Conservation (phyloP, 1,284 basidiomycete genomes). For the Meira nashicola region DNA sequence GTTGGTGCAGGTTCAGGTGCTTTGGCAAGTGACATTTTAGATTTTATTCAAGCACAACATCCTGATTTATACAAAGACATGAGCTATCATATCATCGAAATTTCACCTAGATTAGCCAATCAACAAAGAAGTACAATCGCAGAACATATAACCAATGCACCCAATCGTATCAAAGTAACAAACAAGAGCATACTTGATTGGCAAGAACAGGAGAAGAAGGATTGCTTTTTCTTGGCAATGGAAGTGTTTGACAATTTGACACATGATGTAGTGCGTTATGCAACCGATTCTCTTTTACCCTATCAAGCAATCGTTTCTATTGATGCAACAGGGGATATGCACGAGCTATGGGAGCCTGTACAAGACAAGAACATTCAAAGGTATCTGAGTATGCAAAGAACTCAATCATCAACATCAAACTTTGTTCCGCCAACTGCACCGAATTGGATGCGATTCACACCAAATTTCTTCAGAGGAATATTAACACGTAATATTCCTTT, state of each 20-base stretch:
- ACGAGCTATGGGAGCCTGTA: conserved; percentile 76
- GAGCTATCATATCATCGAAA: conserved; percentile 87
- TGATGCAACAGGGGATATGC: conserved; percentile 77
- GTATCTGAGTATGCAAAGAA: conserved; percentile 55
- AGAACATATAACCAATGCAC: conserved; percentile 43
- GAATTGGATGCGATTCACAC: conserved; percentile 62
- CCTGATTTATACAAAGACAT: conserved; percentile 89
- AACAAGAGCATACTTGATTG: conserved; percentile 85
- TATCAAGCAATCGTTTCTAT: conserved; percentile 79
- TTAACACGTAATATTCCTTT: conserved; percentile 57
- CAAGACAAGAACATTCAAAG: conserved; percentile 75
- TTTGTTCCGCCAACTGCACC: conserved; percentile 49
- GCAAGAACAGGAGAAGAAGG: conserved; percentile 69
- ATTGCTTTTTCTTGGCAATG: conserved; percentile 88
- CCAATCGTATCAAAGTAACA: conserved; percentile 63
- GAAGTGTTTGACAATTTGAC: conserved; percentile 98
- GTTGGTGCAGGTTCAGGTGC: conserved; percentile 97
- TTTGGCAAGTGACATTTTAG: conserved; percentile 78
- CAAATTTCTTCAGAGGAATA: conserved; percentile 52
- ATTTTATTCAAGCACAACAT: conserved; percentile 70
- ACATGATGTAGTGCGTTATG: conserved; percentile 90
- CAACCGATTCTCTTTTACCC: conserved; percentile 66
- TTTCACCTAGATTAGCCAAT: conserved; percentile 71
- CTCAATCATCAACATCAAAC: conserved; percentile 8
- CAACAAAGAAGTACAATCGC: conserved; percentile 60